Conservation (phyloP, 371 early-diverging fungal species). For the Haplosporangium sp. region DNA sequence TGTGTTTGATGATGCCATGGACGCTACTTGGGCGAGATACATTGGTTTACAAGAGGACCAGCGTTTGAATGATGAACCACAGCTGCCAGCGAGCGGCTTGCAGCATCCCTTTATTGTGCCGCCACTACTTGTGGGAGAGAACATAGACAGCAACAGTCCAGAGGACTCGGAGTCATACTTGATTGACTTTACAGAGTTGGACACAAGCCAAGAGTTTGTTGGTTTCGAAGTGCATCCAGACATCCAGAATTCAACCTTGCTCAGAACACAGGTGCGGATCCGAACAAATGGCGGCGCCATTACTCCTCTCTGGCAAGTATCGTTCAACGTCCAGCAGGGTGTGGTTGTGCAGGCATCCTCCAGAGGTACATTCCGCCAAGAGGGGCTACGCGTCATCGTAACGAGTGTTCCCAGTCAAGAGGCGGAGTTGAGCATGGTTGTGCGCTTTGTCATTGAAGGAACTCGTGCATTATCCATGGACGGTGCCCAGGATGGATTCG, state of each 20-base stretch:
- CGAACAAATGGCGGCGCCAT: slow-evolving; percentile 38
- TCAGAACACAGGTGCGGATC: slow-evolving; percentile 50
- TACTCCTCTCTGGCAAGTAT: slow-evolving; percentile 29
- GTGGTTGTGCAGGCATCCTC: slow-evolving; percentile 16
- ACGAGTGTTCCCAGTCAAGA: slow-evolving; percentile 29
- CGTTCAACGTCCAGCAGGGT: slow-evolving; percentile 36
- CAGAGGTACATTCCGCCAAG: slow-evolving; percentile 28
- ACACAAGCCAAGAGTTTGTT: slow-evolving; percentile 11
- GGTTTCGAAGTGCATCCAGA: slow-evolving; percentile 4
- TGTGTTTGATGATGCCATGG: slow-evolving; percentile 13
- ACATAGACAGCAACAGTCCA: not conserved
- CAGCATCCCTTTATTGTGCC: slow-evolving; percentile 7
- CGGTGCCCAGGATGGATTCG: not conserved
- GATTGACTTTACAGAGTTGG: slow-evolving; percentile 41
- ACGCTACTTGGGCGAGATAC: slow-evolving; percentile 20
- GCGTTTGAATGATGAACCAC: not conserved
- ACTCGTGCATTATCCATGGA: not conserved
- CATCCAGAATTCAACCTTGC: not conserved
- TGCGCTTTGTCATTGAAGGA: slow-evolving; percentile 50
- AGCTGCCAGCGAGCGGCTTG: not conserved
- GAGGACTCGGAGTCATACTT: slow-evolving; percentile 16
- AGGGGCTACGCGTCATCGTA: slow-evolving; percentile 21
- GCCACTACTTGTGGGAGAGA: not conserved
- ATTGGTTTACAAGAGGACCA: not conserved
- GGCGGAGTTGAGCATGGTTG: slow-evolving; percentile 30